phyloP scores from a whole-genome alignment of 1,139 yeast species.

The Magnusiomyces clavatus region DNA sequence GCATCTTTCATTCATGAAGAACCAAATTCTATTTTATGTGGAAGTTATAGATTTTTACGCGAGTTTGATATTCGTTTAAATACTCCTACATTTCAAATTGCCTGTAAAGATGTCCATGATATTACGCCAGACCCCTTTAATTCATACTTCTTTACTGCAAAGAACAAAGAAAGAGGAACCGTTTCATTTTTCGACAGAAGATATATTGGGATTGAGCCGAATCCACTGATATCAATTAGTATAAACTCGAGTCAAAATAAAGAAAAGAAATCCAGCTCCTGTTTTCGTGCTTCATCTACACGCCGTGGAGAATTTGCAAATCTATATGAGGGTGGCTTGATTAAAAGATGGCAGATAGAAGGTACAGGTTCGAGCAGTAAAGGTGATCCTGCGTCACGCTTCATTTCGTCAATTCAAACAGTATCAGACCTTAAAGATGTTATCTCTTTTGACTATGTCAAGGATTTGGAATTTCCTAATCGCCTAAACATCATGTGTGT shows the following conservation, averaged over 20 bases:
- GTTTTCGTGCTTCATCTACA: slow-evolving; percentile 63
- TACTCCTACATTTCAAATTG: slow-evolving; percentile 65
- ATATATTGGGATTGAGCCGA: slow-evolving; percentile 36
- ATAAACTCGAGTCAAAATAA: slow-evolving; percentile 38
- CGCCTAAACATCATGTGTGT: slow-evolving; percentile 68
- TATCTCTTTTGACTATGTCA: slow-evolving; percentile 75
- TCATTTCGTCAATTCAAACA: slow-evolving; percentile 25
- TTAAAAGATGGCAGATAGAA: slow-evolving; percentile 74
- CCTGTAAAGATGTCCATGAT: slow-evolving; percentile 66
- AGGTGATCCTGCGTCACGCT: slow-evolving; percentile 27
- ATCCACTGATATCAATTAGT: slow-evolving; percentile 14
- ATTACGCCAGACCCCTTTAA: slow-evolving; percentile 62
- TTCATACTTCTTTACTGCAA: slow-evolving; percentile 56
- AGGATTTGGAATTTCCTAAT: slow-evolving; percentile 38
- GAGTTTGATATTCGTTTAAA: slow-evolving; percentile 70
- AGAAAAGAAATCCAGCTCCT: slow-evolving; percentile 48
- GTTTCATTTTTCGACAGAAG: slow-evolving; percentile 85
- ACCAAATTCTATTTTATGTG: slow-evolving; percentile 53
- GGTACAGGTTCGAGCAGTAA: too few relatives aligned
- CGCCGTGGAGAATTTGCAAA: slow-evolving; percentile 72
- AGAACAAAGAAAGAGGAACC: slow-evolving; percentile 72
- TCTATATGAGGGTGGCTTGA: slow-evolving; percentile 54
- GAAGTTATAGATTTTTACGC: slow-evolving; percentile 69
- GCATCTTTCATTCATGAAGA: slow-evolving; percentile 59
- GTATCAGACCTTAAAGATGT: slow-evolving; percentile 47